These are phyloP conservation scores for Kalaharituber pfeilii DNA, from an alignment of 2,329 filamentous ascomycete species.

Conservation along the genomic window DNA sequence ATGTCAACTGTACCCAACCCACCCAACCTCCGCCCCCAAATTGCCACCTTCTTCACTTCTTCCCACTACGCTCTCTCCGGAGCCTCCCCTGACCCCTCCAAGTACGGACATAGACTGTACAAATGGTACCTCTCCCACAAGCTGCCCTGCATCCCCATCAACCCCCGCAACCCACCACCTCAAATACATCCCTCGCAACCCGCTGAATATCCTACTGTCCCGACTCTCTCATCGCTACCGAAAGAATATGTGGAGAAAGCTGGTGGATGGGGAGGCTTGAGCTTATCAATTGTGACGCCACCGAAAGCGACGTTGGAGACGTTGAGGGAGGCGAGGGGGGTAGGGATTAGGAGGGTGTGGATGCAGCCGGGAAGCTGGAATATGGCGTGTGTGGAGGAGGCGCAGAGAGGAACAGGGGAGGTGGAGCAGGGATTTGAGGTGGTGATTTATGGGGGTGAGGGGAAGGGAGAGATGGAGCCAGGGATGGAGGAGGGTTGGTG, in stretches of 20 bases:
- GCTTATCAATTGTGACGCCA: conserved; percentile 73
- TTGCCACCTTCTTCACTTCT: conserved; percentile 12
- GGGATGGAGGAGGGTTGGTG: conserved; percentile 30
- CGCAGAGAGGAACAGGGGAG: conserved; percentile 33
- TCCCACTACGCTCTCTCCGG: conserved; percentile 64
- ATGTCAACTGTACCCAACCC: conserved; percentile 3
- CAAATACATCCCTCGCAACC: conserved; percentile 32
- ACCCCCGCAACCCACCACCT: conserved; percentile 43
- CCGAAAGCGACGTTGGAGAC: conserved; percentile 58
- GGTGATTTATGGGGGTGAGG: conserved; percentile 48
- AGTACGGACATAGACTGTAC: conserved; percentile 86
- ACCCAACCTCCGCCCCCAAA: conserved; percentile 6
- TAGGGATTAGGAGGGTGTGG: conserved; percentile 62
- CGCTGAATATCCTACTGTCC: conserved; percentile 34
- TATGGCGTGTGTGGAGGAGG: conserved; percentile 53
- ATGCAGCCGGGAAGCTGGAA: conserved; percentile 83
- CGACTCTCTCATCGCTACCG: conserved; percentile 47
- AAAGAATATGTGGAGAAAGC: conserved; percentile 43
- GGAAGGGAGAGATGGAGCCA: conserved; percentile 22
- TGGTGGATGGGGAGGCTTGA: conserved; percentile 36
- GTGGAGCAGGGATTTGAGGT: conserved; percentile 3
- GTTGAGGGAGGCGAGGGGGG: conserved; percentile 56
- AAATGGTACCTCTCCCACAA: conserved; percentile 68
- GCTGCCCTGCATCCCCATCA: conserved; percentile 66
- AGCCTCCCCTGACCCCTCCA: conserved; percentile 65